These are phyloP conservation scores for Colletotrichum paranaense DNA, from an alignment of 2,329 filamentous ascomycete species.

Conservation along the genomic window DNA sequence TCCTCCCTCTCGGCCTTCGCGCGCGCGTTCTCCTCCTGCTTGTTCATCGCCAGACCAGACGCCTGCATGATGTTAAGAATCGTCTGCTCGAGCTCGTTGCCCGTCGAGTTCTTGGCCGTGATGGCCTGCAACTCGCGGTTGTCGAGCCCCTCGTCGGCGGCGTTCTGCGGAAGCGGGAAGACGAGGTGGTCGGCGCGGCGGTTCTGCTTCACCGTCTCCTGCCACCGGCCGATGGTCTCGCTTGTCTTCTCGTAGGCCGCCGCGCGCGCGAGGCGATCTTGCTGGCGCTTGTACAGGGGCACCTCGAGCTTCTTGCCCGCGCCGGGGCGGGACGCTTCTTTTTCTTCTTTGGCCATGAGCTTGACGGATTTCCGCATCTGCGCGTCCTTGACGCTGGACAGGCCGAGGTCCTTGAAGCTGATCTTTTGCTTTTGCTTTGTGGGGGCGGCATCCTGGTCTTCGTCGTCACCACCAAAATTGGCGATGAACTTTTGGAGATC, in stretches of 20 bases:
- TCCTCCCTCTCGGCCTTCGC: constrained; percentile 75
- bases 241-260: constrained; percentile 93
- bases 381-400: constrained; percentile 78
- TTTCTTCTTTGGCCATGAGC: constrained; percentile 74
- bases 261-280: constrained; percentile 83
- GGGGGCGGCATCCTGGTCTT: constrained; percentile 55
- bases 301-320: constrained; percentile 78
- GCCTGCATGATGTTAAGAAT: constrained; percentile 92
- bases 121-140: constrained; percentile 74
- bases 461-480: constrained; percentile 70
- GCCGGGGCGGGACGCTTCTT: constrained; percentile 54
- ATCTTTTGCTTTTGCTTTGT: constrained; percentile 65
- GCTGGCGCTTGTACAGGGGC: constrained; percentile 85
- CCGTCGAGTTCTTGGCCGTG: constrained; percentile 68
- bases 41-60: constrained; percentile 76
- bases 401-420: constrained; percentile 78
- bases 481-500: constrained; percentile 77
- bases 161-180: constrained; percentile 85
- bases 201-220: constrained; percentile 94
- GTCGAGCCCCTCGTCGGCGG: constrained; percentile 68
- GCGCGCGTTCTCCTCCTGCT: constrained; percentile 58
- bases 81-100: constrained; percentile 83
- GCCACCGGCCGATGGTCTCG: constrained; percentile 90
- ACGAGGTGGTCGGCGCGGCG: constrained; percentile 89
- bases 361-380: constrained; percentile 84